Evolutionary conservation across 495 filamentous ascomycete species (phyloP).

Genomic region (Penicillium maclennaniae): DNA sequence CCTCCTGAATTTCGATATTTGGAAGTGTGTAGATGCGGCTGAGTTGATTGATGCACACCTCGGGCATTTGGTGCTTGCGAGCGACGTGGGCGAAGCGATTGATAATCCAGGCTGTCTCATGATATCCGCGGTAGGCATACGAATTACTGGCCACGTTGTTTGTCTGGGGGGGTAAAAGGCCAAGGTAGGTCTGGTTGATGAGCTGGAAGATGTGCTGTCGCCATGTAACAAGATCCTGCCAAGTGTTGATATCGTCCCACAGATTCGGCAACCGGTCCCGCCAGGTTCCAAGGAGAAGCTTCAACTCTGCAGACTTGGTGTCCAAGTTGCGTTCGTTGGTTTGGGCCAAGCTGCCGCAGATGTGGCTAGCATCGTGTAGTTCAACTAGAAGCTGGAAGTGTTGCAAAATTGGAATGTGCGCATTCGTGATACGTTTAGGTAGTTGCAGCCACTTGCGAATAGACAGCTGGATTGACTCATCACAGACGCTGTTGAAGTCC

Average conservation of each 20-base stretch:
- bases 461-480: conserved; percentile 93
- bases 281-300: conserved; percentile 91
- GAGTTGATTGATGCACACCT: conserved; percentile 94
- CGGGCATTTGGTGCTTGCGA: conserved; percentile 91
- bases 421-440: conserved; percentile 86
- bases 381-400: conserved; percentile 99
- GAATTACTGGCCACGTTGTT: conserved; percentile 79
- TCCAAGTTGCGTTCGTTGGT: conserved; percentile 87
- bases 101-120: conserved; percentile 99
- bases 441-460: conserved; percentile 98
- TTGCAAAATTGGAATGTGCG: conserved; percentile 91
- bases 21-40: conserved; percentile 97
- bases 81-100: conserved; percentile 98
- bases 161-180: conserved; percentile 73
- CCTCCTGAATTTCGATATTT: conserved; percentile 99
- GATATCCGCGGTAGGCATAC: conserved; percentile 93
- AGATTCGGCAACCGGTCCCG: conserved; percentile 92
- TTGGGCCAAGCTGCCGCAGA: conserved; percentile 79
- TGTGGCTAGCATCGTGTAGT: conserved; percentile 94
- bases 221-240: conserved; percentile 99
- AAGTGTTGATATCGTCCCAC: conserved; percentile 99
- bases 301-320: conserved; percentile 90
- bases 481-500: conserved; percentile 85
- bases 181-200: conserved; percentile 91
- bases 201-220: conserved; percentile 97